A percentile compares a stretch with the other conserved stretches of the same genome.
Evolutionary conservation across 225 moss, liverwort and hornwort species (phyloP).

Genomic region (Rhytidiadelphus loreus): DNA sequence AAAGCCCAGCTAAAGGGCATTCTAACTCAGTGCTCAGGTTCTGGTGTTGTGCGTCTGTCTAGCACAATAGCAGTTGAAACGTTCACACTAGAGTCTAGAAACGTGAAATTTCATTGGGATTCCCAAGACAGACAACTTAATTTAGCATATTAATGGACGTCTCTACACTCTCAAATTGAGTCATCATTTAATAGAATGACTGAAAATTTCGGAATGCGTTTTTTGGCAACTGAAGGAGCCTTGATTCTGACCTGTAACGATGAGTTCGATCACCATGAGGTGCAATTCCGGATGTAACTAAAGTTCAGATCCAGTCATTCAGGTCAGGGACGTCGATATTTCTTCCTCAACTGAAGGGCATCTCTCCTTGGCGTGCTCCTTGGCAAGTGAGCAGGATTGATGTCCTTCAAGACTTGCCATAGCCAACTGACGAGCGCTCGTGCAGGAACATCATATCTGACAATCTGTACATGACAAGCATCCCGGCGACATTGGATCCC

Average conservation of each 20-base stretch:
- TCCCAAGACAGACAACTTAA: neutral
- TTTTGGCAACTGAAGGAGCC: neutral
- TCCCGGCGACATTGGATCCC: neutral
- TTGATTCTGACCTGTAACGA: neutral
- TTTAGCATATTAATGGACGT: too few relatives aligned
- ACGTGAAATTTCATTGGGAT: too few relatives aligned
- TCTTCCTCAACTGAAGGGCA: too few relatives aligned
- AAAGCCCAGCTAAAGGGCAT: neutral
- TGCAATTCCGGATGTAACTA: neutral
- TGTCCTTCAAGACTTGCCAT: neutral
- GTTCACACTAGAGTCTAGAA: neutral
- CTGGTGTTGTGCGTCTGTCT: neutral
- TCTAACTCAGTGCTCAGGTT: neutral
- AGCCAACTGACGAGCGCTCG: neutral
- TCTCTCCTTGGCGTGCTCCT: neutral
- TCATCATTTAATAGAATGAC: neutral
- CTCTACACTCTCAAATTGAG: neutral
- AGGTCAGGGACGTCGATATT: neutral
- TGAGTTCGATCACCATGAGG: neutral
- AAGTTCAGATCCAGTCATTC: neutral
- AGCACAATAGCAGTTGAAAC: neutral
- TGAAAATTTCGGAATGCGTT: too few relatives aligned
- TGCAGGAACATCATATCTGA: neutral
- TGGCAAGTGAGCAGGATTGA: neutral
- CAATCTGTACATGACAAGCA: too few relatives aligned